phyloP scores from a whole-genome alignment of 306 rosid species.

The Cicer pinnatifidum region DNA sequence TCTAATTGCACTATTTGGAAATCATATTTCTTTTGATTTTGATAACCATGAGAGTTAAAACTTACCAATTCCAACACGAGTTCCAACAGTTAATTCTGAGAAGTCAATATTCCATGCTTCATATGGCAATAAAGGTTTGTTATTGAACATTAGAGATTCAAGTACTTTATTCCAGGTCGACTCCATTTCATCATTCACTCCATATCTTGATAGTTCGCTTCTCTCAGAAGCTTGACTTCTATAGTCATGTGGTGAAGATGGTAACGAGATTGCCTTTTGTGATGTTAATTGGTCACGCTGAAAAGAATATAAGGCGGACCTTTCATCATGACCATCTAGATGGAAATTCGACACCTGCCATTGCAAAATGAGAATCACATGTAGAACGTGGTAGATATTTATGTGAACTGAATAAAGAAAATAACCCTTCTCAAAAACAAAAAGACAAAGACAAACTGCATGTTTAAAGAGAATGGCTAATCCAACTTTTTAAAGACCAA shows the following conservation, averaged over 20 bases:
- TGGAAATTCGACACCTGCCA: constrained; percentile 50
- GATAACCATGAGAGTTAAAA: constrained; percentile 34
- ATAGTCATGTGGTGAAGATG: constrained; percentile 91
- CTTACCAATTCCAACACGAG: constrained; percentile 96
- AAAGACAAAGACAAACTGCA: constrained; percentile 5
- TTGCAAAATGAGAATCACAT: constrained; percentile 38
- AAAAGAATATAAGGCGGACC: constrained; percentile 48
- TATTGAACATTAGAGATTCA: constrained; percentile 71
- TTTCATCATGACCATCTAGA: constrained; percentile 53
- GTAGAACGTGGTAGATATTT: constrained; percentile 10
- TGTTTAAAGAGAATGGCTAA: constrained; percentile 14
- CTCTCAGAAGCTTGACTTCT: constrained; percentile 67
- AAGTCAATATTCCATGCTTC: constrained; percentile 92
- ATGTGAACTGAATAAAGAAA: constrained; percentile 32
- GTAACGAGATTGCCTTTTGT: constrained; percentile 90
- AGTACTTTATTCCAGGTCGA: constrained; percentile 86
- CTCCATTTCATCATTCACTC: constrained; percentile 64
- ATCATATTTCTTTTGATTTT: constrained; percentile 10
- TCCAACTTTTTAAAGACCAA: constrained; percentile 22
- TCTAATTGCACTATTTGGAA: neutral
- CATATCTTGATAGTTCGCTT: constrained; percentile 59
- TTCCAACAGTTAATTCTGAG: constrained; percentile 89
- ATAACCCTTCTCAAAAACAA: constrained; percentile 4
- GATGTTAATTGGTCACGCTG: constrained; percentile 59
- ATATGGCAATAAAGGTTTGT: constrained; percentile 80